A percentile compares a stretch with the other conserved stretches of the same genome.
These are phyloP conservation scores for Santalum album DNA, from an alignment of 164 flowering plant species.

Conservation along the genomic window DNA sequence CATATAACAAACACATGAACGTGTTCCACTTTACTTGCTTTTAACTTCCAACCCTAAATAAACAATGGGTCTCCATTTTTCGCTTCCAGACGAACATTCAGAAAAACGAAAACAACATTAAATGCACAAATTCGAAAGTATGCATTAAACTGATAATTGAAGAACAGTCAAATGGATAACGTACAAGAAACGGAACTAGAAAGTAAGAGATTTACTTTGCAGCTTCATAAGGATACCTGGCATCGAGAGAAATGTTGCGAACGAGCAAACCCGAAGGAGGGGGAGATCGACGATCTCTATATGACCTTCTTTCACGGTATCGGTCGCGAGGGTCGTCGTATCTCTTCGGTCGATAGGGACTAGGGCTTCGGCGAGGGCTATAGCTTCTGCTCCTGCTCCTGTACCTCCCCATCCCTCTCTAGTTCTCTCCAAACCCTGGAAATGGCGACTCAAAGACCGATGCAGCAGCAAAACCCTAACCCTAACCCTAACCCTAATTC, in stretches of 20 bases:
- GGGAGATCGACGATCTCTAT: conserved; percentile 45
- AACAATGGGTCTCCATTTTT: no score
- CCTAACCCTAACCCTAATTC: not conserved
- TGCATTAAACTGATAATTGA: no score
- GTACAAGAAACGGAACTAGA: no score
- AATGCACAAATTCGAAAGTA: no score
- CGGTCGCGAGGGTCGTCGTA: conserved; percentile 52
- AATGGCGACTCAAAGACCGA: not conserved
- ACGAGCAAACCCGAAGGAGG: conserved; percentile 78
- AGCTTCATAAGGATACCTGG: conserved; percentile 63
- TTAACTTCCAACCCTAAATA: no score
- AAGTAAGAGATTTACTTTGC: no score
- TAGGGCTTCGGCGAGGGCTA: conserved; percentile 37
- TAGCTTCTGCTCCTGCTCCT: not conserved
- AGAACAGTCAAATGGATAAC: no score
- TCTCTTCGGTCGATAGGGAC: conserved; percentile 39
- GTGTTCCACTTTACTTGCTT: no score
- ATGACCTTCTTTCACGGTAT: conserved; percentile 15
- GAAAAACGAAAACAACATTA: no score
- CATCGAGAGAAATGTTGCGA: conserved; percentile 79
- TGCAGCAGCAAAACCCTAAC: not conserved
- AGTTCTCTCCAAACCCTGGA: not conserved
- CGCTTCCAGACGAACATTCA: no score
- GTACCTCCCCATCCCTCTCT: not conserved
- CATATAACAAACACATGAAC: no score